Base-by-base conservation (phyloP, 2,329 filamentous ascomycete genomes). In the Fusarium nodosum region DNA sequence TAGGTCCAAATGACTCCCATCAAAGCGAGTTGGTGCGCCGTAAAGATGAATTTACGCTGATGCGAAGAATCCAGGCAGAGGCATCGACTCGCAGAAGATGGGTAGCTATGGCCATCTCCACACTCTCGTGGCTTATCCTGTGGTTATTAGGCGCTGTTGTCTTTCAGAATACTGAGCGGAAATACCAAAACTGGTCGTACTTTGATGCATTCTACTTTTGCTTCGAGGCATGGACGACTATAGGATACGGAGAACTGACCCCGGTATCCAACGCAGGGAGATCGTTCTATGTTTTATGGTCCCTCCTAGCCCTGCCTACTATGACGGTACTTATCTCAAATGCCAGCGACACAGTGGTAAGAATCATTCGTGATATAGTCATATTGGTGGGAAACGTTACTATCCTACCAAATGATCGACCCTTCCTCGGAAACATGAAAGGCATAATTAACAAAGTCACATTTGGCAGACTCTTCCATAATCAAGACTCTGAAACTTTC, bases 171-270 rank as follows among this genome's bases (percentile, higher is more conserved):
- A 16, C 54, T 20, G 54, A 56, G 10, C 6, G 39, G 15, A 9
- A 20, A 15, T 33, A 56, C 20, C 54, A 56, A 33, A 13, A 20
- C 13, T 56, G 54, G 54, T 16, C 54, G 10, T 56, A 56, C 34
- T 56, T 56, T 50, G 54, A 56, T 20, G 54, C 54, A 13, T 11
- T 56, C 7, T 56, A 56, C n/a, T 56, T 56, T n/a, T 56, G 44
- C 34, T 56, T 56, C 26, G 54, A 11, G 24, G 44, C 54, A 7
- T 56, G 44, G 54, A 56, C 54, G 12, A 56, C 54, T n/a, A 41
- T 56, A 7, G 54, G 54, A 26, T 56, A 56, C 5, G 54, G 54
- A 2, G 54, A 56, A 22, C 18, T 56, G 1, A 11, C 12, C 1
- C 54, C 44, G 7, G 20, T 26, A 7, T 56, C 54, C 15, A 56